Base-by-base conservation (phyloP, 331 rosid species). In the Spiraea crenata region DNA sequence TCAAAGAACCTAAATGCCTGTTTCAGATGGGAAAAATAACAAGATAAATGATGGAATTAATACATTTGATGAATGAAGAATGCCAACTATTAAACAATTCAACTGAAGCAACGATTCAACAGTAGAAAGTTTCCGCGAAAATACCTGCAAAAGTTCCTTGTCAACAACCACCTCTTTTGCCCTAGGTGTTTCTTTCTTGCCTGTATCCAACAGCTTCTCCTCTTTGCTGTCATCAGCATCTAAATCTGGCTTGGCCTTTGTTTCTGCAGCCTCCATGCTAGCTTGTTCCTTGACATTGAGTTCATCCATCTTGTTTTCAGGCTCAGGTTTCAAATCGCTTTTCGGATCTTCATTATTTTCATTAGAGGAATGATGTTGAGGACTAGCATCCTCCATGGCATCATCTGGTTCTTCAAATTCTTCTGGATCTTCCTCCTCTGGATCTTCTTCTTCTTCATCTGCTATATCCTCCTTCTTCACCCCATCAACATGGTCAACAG, bases 1-100 rank as follows among this genome's bases (percentile, higher is more conserved):
- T 93, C 97, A 37, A 91, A 93, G 79, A 93, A 93, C 67, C 95
- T 76, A 73, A 95, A 95, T 65, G 99, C 99, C 97, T 95, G 87
- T 63, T 80, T 74, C 69, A 70, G 67, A 82, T 63, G 35, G 57
- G 15, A 73, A 70, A 65, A 45, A 49, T 6, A 71, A 54, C 15
- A 45, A 50, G 49, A 20, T 39, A 9, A 20, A 64, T 25, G 40
- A 39, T 72, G 34, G 16, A 13, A 70, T 79, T 62, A 77, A 58
- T 71, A 39, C 66, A 72, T 15, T 25, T 0, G 2, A 82, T 34
- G 37, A 16, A 50, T 44, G 71, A 9, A 9, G 63, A 65, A 48
- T 41, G 6, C 41, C 41, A 75, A 57, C 31, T 20, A 56, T 44
- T 47, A 12, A 20, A 74, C 48, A 69, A 46, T 73, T n/a, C 4